Conservation (phyloP, 441 rosid species). For the Viola pubescens region DNA sequence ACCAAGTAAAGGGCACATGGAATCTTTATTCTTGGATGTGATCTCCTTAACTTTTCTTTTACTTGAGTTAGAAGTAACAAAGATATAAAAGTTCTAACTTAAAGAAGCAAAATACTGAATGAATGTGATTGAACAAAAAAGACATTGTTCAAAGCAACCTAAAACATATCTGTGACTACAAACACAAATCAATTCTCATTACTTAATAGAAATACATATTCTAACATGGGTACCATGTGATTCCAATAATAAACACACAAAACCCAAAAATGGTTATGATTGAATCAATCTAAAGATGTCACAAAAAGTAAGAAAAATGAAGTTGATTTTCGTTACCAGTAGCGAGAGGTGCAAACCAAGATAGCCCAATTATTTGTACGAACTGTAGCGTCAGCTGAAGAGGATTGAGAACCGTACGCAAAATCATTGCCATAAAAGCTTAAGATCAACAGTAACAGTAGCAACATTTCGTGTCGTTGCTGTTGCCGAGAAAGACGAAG, state of each 20-base stretch:
- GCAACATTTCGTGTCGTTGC: background rate
- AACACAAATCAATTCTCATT: background rate
- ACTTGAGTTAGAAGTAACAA: too few relatives aligned
- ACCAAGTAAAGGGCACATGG: too few relatives aligned
- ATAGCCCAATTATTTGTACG: slow-evolving; percentile 99
- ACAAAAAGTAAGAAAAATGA: slow-evolving; percentile 6
- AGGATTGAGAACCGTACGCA: slow-evolving; percentile 22
- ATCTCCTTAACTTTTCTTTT: too few relatives aligned
- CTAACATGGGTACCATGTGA: background rate
- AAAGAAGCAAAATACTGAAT: too few relatives aligned
- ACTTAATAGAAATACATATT: background rate
- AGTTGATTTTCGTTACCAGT: slow-evolving; percentile 46
- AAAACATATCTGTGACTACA: background rate
- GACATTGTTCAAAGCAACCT: too few relatives aligned
- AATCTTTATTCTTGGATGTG: too few relatives aligned
- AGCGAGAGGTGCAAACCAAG: slow-evolving; percentile 94
- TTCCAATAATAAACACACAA: background rate
- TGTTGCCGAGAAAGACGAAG: too few relatives aligned
- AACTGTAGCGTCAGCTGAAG: slow-evolving; percentile 55
- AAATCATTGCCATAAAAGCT: slow-evolving; percentile 25
- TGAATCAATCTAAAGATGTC: background rate
- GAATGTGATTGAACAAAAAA: too few relatives aligned
- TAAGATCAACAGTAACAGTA: slow-evolving; percentile 24
- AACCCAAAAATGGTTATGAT: background rate
- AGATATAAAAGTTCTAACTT: too few relatives aligned